Conservation (phyloP, 192 early-diverging fungal species). For the Diversispora epigaea region DNA sequence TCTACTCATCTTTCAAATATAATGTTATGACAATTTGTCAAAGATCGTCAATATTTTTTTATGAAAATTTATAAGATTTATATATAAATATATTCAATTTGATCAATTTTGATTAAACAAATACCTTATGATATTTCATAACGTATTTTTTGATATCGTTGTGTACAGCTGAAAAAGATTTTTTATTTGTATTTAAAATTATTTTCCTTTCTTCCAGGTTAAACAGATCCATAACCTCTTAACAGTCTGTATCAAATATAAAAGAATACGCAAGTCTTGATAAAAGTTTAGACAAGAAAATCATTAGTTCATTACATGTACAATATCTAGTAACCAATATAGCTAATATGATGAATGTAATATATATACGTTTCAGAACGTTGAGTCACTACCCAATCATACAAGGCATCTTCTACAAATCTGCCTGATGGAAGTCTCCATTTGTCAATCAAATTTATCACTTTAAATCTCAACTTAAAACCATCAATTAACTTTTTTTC, state of each 20-base stretch:
- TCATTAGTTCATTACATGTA: constrained; percentile 6
- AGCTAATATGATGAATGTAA: constrained; percentile 3
- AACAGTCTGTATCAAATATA: constrained; percentile 22
- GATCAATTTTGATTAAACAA: constrained; percentile 4
- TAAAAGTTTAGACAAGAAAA: constrained; percentile 8
- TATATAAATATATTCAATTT: background rate
- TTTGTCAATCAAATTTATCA: constrained; percentile 12
- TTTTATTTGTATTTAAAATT: constrained; percentile 21
- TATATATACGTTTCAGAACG: constrained; percentile 20
- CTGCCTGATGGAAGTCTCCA: constrained; percentile 12
- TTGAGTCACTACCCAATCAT: constrained; percentile 19
- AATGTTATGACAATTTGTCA: background rate
- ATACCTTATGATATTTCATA: constrained; percentile 27
- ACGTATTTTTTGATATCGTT: constrained; percentile 5
- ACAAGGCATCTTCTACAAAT: constrained; percentile 31
- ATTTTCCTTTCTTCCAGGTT: background rate
- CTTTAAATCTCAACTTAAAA: constrained; percentile 16
- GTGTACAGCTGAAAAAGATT: constrained; percentile 3
- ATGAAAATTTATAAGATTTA: background rate
- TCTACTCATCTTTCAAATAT: constrained; percentile 27
- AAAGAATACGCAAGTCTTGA: constrained; percentile 16
- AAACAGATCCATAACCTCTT: constrained; percentile 27
- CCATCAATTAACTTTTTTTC: constrained; percentile 13
- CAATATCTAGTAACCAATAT: constrained; percentile 27
- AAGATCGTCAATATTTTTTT: constrained; percentile 11